Conservation (phyloP, 257 asterid species). For the Gynochthodes officinalis region DNA sequence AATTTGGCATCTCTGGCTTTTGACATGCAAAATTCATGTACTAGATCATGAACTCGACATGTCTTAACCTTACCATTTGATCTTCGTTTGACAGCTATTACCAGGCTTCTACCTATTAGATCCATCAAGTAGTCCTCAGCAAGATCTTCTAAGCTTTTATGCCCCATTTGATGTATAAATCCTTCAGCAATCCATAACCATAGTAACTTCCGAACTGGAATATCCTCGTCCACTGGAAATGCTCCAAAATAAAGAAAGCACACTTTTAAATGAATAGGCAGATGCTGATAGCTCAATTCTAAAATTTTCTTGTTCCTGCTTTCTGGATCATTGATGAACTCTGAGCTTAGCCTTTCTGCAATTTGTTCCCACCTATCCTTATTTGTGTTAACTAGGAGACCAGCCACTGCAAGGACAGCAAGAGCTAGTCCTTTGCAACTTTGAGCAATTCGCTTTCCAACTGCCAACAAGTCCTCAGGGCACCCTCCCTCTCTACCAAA, state of each 20-base stretch:
- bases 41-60: conserved; percentile 1
- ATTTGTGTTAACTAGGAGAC: not conserved
- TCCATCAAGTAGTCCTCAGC: not conserved
- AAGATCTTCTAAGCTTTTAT: not conserved
- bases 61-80: conserved; percentile 8
- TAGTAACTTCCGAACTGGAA: not conserved
- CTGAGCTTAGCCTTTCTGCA: not conserved
- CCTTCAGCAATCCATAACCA: conserved; percentile 18
- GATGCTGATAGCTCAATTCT: conserved; percentile 10
- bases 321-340: too few species aligned
- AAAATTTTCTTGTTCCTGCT: not conserved
- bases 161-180: not conserved
- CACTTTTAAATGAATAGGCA: conserved; percentile 2
- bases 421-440: conserved; percentile 7
- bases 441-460: not conserved
- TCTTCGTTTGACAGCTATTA: not conserved
- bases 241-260: conserved; percentile 18
- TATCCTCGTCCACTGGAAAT: not conserved
- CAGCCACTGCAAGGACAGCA: not conserved
- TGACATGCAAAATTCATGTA: not conserved
- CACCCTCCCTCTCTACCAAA: not conserved
- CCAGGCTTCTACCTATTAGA: not conserved
- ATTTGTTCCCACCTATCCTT: not conserved
- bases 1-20: conserved; percentile 10
- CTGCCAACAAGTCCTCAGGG: not conserved